Evolutionary conservation across 2,329 filamentous ascomycete species (phyloP).

Genomic region (Penicillium sp.): DNA sequence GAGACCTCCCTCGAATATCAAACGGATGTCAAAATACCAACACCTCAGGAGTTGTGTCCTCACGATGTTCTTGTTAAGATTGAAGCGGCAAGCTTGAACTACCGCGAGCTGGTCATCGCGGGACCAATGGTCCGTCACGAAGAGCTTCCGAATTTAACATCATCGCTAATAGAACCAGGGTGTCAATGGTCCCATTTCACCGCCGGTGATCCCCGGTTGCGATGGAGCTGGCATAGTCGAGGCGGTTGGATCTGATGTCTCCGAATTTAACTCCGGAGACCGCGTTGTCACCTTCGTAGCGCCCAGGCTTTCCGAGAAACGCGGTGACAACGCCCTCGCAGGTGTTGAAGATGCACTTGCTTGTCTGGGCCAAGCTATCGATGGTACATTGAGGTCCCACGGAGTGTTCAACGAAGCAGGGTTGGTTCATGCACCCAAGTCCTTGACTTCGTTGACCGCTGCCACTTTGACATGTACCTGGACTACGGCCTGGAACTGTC

Average conservation of each 20-base stretch:
- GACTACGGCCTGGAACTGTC: constrained; percentile 1
- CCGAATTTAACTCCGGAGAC: background rate
- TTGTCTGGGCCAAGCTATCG: background rate
- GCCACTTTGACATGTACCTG: constrained; percentile 16
- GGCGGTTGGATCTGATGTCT: background rate
- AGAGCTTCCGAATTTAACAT: background rate
- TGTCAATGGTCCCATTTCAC: background rate
- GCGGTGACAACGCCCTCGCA: background rate
- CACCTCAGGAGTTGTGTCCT: background rate
- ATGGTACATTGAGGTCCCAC: constrained; percentile 2
- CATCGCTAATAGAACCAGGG: background rate
- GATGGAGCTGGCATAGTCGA: background rate
- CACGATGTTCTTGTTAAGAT: constrained; percentile 3
- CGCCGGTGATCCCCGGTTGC: background rate
- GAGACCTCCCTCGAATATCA: constrained; percentile 41
- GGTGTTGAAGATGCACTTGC: background rate
- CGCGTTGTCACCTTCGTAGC: background rate
- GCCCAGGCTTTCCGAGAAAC: background rate
- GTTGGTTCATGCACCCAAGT: background rate
- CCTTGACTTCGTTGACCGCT: background rate
- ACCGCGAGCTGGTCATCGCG: constrained; percentile 5
- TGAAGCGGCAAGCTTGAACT: constrained; percentile 2
- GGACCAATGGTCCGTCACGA: constrained; percentile 10
- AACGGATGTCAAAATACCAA: constrained; percentile 13
- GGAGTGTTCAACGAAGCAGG: background rate